Evolutionary conservation across 768 basidiomycete genomes (phyloP).

Genomic region (Agaricus sinodeliciosus): DNA sequence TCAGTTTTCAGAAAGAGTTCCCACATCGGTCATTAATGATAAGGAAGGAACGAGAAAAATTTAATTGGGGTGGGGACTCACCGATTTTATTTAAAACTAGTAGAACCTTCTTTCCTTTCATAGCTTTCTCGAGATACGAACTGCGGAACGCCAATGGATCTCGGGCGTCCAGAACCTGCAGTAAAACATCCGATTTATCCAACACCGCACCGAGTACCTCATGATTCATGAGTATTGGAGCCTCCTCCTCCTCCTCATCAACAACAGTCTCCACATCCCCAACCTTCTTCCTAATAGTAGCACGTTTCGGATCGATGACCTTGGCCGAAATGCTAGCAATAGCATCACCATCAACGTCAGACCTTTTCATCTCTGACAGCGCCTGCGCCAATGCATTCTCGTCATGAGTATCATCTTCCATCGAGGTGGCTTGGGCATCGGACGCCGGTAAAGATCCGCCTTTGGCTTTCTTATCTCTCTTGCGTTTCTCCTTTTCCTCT

Average conservation of each 20-base stretch:
- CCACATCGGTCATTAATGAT: no score
- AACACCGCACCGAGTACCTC: slow-evolving; percentile 63
- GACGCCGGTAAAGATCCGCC: slow-evolving; percentile 12
- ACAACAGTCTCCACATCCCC: slow-evolving; percentile 23
- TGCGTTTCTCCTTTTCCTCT: slow-evolving; percentile 68
- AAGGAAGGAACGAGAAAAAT: no score
- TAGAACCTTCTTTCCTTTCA: slow-evolving; percentile 36
- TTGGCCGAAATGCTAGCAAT: slow-evolving; percentile 42
- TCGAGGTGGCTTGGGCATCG: slow-evolving; percentile 14
- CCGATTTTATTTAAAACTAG: slow-evolving; percentile 88
- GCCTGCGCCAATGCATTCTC: slow-evolving; percentile 20
- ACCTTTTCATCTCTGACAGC: slow-evolving; percentile 24
- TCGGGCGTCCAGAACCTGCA: slow-evolving; percentile 79
- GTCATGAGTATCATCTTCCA: slow-evolving; percentile 14
- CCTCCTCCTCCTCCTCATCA: slow-evolving; percentile 45
- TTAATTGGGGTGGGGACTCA: slow-evolving; percentile 29
- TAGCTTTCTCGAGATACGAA: slow-evolving; percentile 47
- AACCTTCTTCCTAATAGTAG: slow-evolving; percentile 22
- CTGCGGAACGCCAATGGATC: slow-evolving; percentile 75
- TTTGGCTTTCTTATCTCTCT: slow-evolving; percentile 44
- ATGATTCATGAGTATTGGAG: slow-evolving; percentile 56
- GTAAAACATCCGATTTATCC: slow-evolving; percentile 69
- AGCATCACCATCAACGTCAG: slow-evolving; percentile 45
- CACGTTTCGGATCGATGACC: slow-evolving; percentile 27
- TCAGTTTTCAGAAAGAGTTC: background rate